These are phyloP conservation scores for Calcarisporium arbuscula DNA, from an alignment of 2,329 filamentous ascomycete species.

Conservation along the genomic window DNA sequence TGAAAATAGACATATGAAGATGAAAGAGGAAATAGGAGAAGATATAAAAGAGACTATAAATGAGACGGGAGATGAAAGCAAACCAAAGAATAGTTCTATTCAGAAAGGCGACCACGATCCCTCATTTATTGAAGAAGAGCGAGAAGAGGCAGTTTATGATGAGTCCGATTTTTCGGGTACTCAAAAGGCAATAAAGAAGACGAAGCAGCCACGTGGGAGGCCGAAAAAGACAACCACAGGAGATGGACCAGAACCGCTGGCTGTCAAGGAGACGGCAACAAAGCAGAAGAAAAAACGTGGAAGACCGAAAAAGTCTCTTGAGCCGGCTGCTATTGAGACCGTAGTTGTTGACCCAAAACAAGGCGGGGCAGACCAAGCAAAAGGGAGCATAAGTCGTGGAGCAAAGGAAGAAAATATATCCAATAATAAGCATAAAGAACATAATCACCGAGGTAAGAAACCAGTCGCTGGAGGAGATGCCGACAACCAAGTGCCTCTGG, in stretches of 20 bases:
- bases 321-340: too few relatives aligned
- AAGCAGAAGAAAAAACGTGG: constrained; percentile 32
- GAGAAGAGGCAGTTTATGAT: constrained; percentile 10
- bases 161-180: constrained; percentile 8
- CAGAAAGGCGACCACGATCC: too few relatives aligned
- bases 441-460: too few relatives aligned
- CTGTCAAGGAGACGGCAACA: constrained; percentile 4
- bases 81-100: too few relatives aligned
- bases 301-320: constrained; percentile 33
- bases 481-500: too few relatives aligned
- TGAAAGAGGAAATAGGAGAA: too few relatives aligned
- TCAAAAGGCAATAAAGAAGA: constrained; percentile 11
- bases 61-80: too few relatives aligned
- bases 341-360: constrained; percentile 1
- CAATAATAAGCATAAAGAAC: neutral
- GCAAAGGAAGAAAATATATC: constrained; percentile 6
- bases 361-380: neutral
- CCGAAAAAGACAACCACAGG: constrained; percentile 21
- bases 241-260: neutral
- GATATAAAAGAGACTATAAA: too few relatives aligned
- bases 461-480: too few relatives aligned
- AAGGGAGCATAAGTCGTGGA: constrained; percentile 3
- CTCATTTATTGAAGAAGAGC: too few relatives aligned
- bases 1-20: too few relatives aligned
- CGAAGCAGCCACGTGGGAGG: constrained; percentile 24